Base-by-base conservation (phyloP, 768 basidiomycete genomes). In the Mycena crocata region DNA sequence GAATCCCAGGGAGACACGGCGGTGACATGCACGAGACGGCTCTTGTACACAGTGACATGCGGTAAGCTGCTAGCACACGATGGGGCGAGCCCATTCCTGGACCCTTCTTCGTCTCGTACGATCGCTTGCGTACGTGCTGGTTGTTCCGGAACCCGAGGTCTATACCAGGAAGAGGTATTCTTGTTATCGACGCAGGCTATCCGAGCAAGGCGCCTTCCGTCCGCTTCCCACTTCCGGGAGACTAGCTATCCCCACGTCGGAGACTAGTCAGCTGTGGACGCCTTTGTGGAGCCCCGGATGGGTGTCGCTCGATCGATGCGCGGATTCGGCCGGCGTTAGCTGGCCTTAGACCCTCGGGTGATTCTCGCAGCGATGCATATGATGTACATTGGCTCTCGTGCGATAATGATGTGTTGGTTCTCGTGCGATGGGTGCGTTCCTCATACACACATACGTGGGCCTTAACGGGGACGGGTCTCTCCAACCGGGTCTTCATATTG, bases 121-220 rank as follows among this genome's bases (percentile, higher is more conserved):
- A 56, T 63, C 46, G 44, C 62, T 32, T 32, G 45, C 30, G 58
- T 48, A 48, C 49, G 17, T 21, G 26, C n/a, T n/a, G n/a, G n/a
- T n/a, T 49, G 46, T 57, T 51, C 45, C 31, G 63, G 63, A 57
- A 57, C 44, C 63, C 63, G 63, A 64, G 56, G 63, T 52, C 24
- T 8, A 35, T 26, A 21, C 32, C 15, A 12, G 15, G 61, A 24
- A 28, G 34, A 48, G 50, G 46, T 63, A 63, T 63, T 63, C 62
- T 49, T 57, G 62, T 56, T 63, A 63, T 63, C 62, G 34, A 28
- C 35, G 19, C n/a, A 48, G 19, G 17, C 51, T 5, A 37, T 48
- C 54, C 62, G 52, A 56, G 45, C 37, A 49, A 21, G 5, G 45
- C 45, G 57, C 45, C 50, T 42, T 50, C 39, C 50, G 39, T 15